A percentile compares a stretch with the other conserved stretches of the same genome.
Evolutionary conservation across 2,329 filamentous ascomycete species (phyloP).

Genomic region (Harringtonia aguacate): DNA sequence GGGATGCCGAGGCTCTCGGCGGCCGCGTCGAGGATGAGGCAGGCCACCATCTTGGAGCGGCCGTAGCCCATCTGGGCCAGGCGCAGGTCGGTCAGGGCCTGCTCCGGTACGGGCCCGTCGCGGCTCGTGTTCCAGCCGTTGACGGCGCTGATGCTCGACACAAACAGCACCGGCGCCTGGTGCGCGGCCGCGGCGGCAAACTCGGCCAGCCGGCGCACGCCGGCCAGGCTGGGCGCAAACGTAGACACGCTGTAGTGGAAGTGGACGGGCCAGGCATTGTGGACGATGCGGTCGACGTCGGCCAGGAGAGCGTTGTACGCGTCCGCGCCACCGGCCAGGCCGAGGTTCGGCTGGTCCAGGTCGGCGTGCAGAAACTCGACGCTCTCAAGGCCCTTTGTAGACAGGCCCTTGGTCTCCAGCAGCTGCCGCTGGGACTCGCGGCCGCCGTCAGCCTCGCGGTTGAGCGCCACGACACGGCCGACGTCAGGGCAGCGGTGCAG

Average conservation of each 20-base stretch:
- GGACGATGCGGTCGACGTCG: constrained; percentile 35
- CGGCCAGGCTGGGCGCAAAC: constrained; percentile 38
- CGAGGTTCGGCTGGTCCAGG: constrained; percentile 33
- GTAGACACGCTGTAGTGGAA: constrained; percentile 37
- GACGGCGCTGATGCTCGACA: constrained; percentile 30
- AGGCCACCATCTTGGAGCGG: constrained; percentile 29
- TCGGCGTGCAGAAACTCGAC: constrained; percentile 38
- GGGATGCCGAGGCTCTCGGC: constrained; percentile 24
- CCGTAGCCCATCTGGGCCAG: constrained; percentile 29
- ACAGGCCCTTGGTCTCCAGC: constrained; percentile 10
- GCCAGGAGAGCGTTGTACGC: constrained; percentile 23
- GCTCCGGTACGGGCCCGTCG: constrained; percentile 25
- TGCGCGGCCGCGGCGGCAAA: constrained; percentile 23
- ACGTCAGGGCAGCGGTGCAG: constrained; percentile 18
- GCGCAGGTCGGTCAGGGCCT: constrained; percentile 21
- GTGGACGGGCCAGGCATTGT: constrained; percentile 47
- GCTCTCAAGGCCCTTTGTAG: not conserved
- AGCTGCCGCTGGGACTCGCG: constrained; percentile 23
- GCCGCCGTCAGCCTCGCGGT: constrained; percentile 30
- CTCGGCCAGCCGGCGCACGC: constrained; percentile 37
- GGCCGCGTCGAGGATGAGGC: constrained; percentile 30
- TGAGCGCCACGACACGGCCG: constrained; percentile 37
- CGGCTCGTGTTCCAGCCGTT: constrained; percentile 8
- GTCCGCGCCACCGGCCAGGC: constrained; percentile 28
- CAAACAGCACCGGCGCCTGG: constrained; percentile 28